Evolutionary conservation across 2,329 filamentous ascomycete species (phyloP), one percentile per base, ranked within the genome.

Genomic region (Alternaria arborescens): DNA sequence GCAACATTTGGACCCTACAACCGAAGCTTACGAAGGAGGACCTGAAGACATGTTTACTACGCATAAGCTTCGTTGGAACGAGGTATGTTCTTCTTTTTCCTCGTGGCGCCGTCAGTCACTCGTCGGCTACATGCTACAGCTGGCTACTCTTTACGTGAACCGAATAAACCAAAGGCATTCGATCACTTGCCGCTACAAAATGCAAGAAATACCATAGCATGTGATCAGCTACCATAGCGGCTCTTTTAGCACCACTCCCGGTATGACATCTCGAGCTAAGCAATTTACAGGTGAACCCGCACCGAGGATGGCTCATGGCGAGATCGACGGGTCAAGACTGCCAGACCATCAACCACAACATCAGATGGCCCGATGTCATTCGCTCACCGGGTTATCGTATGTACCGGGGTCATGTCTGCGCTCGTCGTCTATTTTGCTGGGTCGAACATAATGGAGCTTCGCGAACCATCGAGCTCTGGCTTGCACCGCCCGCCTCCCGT

Each of bases 51-150:
- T 43, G 10, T 41, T 77, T 22, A 58, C 63, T 3, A 58, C 69
- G 4, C 58, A 62, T 3, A 28, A 67, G 4, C 61, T 71, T 7
- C 54, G 55, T n/a, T 75, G 74, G 73, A 71, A 70, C 52, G 61
- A 74, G 71, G 74, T 77, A 59, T 64, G 74, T 58, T 6, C 8
- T 8, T 7, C 14, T 42, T 14, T 5, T 24, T 42, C 8, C 16
- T 16, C 12, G 32, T 14, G 32, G 32, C 10, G 32, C 32, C 11
- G 32, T 3, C 10, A 12, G 34, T 36, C 34, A 16, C 16, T n/a
- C 16, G 2, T 38, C 16, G 16, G 7, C 16, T 38, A 4, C 16
- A n/a, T 7, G 7, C 3, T 0, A 38, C 7, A 38, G 34, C 34
- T 38, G 34, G 11, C 1, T 38, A n/a, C 34, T 0, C 34, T 7